These are phyloP conservation scores for Boletus sp. DNA, from an alignment of 768 basidiomycete genomes.

Conservation along the genomic window DNA sequence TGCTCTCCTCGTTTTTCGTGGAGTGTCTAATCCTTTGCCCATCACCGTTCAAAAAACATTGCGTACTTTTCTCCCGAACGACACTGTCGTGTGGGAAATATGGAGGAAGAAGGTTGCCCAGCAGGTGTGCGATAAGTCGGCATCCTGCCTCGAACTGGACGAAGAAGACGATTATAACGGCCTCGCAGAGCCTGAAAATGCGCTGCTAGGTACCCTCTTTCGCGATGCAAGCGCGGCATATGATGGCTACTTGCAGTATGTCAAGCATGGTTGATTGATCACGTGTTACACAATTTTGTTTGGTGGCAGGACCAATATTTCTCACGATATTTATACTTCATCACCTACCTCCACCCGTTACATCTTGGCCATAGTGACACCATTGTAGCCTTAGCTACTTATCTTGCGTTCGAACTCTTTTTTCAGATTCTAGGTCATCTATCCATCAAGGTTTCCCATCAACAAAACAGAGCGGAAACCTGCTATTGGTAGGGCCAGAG, in stretches of 20 bases:
- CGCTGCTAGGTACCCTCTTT: slow-evolving; percentile 16
- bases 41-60: slow-evolving; percentile 8
- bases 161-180: not conserved
- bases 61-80: slow-evolving; percentile 16
- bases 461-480: not conserved
- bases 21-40: not conserved
- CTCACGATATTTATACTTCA: not conserved
- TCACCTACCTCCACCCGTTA: not conserved
- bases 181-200: not conserved
- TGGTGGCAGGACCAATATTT: not conserved
- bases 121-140: slow-evolving; percentile 8
- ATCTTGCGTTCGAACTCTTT: not conserved
- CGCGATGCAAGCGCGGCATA: slow-evolving; percentile 17
- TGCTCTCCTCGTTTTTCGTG: slow-evolving; percentile 12
- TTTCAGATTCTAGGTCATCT: not conserved
- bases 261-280: not conserved
- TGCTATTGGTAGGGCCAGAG: not conserved
- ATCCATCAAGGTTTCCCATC: not conserved
- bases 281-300: not conserved
- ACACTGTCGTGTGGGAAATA: slow-evolving; percentile 20
- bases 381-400: not conserved
- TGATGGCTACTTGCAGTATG: not conserved
- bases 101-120: slow-evolving; percentile 20
- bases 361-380: not conserved
- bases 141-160: not conserved